Evolutionary conservation across 768 basidiomycete species (phyloP), one percentile per base, ranked within the genome.

Genomic region (Naganishia vaughanmartiniae): DNA sequence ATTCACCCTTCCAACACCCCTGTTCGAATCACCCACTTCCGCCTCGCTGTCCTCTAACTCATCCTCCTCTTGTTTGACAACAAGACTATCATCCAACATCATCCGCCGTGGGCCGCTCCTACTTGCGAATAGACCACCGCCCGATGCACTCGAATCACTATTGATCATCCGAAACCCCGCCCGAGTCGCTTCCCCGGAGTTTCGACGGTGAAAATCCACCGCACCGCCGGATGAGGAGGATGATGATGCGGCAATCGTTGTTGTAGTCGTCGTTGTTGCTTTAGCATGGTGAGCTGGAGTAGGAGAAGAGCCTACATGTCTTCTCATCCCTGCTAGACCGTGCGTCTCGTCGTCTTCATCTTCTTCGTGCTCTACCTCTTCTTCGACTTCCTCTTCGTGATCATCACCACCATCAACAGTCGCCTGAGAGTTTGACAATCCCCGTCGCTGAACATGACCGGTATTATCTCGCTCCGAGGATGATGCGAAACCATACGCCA

Each of bases 101-200:
- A 39, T 57, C 56, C 31, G 30, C 30, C 36, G 56, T 19, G 24
- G 26, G 5, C 65, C 53, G 33, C 53, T 36, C 48, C 53, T 42
- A 42, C 42, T 42, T 42, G 10, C 42, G 15, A 15, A 42, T 15
- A 42, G 17, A 15, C 42, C 53, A 17, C 5, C 57, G 36, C n/a
- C 14, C 10, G 9, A 42, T 42, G 60, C 39, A 63, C 60, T 63
- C 60, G 60, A 30, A 42, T 63, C 60, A 63, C 60, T 12, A 42
- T 51, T 51, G 48, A 45, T 68, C 67, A 33, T 54, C 51, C 53
- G 67, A 68, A 56, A 68, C 67, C 54, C 33, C 54, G 55, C 55
- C 54, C 54, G 67, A 68, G 67, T 54, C 58, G 57, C 57, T 63
- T 63, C 60, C 39, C 39, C 60, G 42, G 60, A 63, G 60, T 63